Percentiles rank a stretch among this genome's conserved stretches.
phyloP scores from a whole-genome alignment of 257 asterid species.

The Thymus quinquecostatus region DNA sequence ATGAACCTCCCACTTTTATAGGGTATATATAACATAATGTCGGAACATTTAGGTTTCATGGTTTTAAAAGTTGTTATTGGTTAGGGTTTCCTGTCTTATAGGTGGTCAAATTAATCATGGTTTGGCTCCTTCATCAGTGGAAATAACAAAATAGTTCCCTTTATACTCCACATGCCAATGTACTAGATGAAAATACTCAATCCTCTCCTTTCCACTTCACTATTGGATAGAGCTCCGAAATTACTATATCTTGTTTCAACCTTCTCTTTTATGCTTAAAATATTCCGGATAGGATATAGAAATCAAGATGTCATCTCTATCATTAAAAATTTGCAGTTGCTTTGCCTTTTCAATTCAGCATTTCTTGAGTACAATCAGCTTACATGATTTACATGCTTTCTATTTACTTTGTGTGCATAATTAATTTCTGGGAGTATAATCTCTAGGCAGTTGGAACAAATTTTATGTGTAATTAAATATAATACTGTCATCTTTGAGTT shows the following conservation, averaged over 20 bases:
- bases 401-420: not conserved
- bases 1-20: constrained; percentile 5
- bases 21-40: not conserved
- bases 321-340: not conserved
- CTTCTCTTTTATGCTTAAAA: not conserved
- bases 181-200: not conserved
- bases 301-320: constrained; percentile 10
- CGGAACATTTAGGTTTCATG: not conserved
- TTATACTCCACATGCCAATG: not conserved
- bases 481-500: constrained; percentile 3
- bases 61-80: not conserved
- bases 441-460: not conserved
- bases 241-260: not conserved
- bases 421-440: constrained; percentile 1
- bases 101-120: not conserved
- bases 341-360: constrained; percentile 4
- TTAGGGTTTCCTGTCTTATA: constrained; percentile 1
- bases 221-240: not conserved
- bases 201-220: not conserved
- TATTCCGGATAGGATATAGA: constrained; percentile 21
- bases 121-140: not conserved
- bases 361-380: constrained; percentile 15
- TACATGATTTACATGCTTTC: not conserved
- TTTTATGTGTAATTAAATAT: constrained; percentile 11
- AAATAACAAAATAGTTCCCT: not conserved